Conservation (phyloP, 768 basidiomycete species). For the Serendipita sp. region DNA sequence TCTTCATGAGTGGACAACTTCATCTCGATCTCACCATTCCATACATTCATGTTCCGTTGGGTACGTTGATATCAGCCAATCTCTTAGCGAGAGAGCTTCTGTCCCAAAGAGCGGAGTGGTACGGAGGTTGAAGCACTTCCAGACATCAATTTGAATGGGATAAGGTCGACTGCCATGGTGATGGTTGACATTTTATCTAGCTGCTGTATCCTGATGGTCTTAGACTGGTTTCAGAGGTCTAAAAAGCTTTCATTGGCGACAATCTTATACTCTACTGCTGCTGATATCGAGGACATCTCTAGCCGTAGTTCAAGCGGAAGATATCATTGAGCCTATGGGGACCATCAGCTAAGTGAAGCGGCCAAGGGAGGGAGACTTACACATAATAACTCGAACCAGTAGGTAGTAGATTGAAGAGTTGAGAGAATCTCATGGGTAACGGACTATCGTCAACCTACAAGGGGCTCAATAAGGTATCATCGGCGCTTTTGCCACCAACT, state of each 20-base stretch:
- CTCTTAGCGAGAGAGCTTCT: no score
- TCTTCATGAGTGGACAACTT: no score
- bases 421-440: conserved; percentile 79
- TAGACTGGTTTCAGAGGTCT: no score
- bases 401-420: conserved; percentile 80
- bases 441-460: conserved; percentile 60
- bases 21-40: no score
- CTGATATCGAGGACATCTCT: background rate
- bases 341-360: conserved; percentile 1
- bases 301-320: conserved; percentile 76
- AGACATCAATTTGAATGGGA: no score
- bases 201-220: no score
- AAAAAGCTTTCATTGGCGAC: background rate
- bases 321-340: conserved; percentile 60
- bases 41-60: no score
- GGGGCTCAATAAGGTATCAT: background rate
- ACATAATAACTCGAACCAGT: conserved; percentile 68
- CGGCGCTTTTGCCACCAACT: background rate
- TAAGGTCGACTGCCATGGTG: no score
- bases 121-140: no score
- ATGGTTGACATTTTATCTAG: no score
- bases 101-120: no score
- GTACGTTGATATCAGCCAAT: no score
- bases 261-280: background rate
- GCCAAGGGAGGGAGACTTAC: conserved; percentile 28